phyloP scores from a whole-genome alignment of 75 land plant species.

The Cryptomeria japonica region DNA sequence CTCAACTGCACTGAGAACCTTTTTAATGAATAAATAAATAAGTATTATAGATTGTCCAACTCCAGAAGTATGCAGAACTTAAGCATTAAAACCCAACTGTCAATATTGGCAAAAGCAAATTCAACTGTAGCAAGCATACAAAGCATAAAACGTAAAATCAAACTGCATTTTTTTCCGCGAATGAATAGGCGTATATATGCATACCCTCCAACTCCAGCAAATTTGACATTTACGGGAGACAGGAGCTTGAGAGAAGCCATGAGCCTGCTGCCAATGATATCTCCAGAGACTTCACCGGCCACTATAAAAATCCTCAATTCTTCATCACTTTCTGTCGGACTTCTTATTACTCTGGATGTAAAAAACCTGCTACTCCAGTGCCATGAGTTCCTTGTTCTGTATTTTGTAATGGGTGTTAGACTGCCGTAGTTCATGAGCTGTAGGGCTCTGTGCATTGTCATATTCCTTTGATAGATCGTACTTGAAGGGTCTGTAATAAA shows the following conservation, averaged over 20 bases:
- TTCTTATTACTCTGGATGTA: constrained; percentile 23
- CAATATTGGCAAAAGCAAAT: neutral
- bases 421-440: neutral
- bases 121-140: neutral
- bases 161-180: neutral
- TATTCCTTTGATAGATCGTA: neutral
- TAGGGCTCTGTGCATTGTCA: neutral
- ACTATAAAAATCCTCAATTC: constrained; percentile 85
- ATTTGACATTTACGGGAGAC: constrained; percentile 64
- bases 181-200: neutral
- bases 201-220: constrained; percentile 95
- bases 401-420: neutral
- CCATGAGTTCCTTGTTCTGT: neutral
- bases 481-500: too few species aligned
- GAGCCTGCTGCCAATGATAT: constrained; percentile 75
- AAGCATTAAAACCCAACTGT: neutral
- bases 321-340: constrained; percentile 44
- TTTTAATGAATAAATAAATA: too few species aligned
- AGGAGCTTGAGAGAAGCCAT: constrained; percentile 68
- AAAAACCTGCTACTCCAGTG: neutral
- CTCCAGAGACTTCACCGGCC: constrained; percentile 95
- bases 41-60: too few species aligned
- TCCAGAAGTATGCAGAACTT: neutral
- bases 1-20: too few species aligned
- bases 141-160: neutral